These are phyloP conservation scores for Holtermannia corniformis DNA, from an alignment of 768 basidiomycete species.

Conservation along the genomic window DNA sequence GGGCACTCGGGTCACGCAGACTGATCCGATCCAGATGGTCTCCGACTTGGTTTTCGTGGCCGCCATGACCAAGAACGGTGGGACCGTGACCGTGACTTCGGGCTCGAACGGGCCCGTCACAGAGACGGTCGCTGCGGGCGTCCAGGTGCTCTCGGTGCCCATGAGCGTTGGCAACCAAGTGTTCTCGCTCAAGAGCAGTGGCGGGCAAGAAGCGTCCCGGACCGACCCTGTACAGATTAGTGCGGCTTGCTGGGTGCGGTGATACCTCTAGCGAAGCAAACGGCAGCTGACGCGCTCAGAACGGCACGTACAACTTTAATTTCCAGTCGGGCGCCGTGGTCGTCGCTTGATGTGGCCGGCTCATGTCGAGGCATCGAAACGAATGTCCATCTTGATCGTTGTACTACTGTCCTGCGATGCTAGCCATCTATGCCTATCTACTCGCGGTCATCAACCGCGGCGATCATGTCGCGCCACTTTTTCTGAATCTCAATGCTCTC, in stretches of 20 bases:
- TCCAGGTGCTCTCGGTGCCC: conserved; percentile 27
- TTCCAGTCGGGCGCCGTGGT: conserved; percentile 28
- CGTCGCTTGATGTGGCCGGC: no score
- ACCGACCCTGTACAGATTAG: conserved; percentile 13
- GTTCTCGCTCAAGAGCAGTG: conserved; percentile 23
- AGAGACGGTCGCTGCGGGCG: conserved; percentile 25
- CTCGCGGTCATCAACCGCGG: conserved; percentile 40
- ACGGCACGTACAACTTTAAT: conserved; percentile 40
- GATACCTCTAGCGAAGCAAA: background rate
- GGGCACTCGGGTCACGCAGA: no score
- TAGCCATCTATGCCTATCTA: background rate
- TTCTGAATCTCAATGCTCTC: conserved; percentile 82
- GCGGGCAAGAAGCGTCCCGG: conserved; percentile 9
- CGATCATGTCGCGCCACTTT: conserved; percentile 72
- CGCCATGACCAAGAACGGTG: conserved; percentile 28
- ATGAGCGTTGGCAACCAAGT: conserved; percentile 35
- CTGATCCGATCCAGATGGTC: conserved; percentile 9
- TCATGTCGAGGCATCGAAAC: no score
- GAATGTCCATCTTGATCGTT: no score
- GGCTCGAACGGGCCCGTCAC: conserved; percentile 23
- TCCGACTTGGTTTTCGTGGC: conserved; percentile 37
- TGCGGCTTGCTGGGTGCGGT: conserved; percentile 29
- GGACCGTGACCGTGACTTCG: conserved; percentile 32
- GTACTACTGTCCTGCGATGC: no score
- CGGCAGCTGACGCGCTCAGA: conserved; percentile 8